These are phyloP conservation scores for Botrytis sinoallii DNA, from an alignment of 2,329 filamentous ascomycete species.

Conservation along the genomic window DNA sequence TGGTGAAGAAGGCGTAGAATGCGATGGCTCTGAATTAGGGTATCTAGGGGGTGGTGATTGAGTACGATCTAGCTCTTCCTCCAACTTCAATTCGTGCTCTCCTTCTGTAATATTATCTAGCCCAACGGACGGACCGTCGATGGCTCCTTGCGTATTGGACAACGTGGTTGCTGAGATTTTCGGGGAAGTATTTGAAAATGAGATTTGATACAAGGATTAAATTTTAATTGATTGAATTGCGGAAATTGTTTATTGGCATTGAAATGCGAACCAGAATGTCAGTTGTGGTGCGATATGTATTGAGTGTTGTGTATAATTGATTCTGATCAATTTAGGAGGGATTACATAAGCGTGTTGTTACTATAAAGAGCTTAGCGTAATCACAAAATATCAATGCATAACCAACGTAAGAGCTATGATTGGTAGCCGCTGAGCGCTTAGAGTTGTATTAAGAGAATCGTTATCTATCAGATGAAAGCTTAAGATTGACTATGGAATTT, in stretches of 20 bases:
- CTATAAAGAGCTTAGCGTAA: neutral
- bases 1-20: slow-evolving; percentile 44
- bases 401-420: neutral
- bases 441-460: neutral
- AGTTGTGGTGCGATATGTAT: slow-evolving; percentile 2
- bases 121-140: slow-evolving; percentile 46
- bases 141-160: slow-evolving; percentile 46
- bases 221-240: slow-evolving; percentile 12
- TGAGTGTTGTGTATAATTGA: slow-evolving; percentile 3
- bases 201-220: slow-evolving; percentile 21
- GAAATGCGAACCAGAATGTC: neutral
- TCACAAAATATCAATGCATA: neutral
- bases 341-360: neutral
- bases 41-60: slow-evolving; percentile 59
- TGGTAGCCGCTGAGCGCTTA: slow-evolving; percentile 13
- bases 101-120: slow-evolving; percentile 31
- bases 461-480: slow-evolving; percentile 3
- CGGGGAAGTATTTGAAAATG: slow-evolving; percentile 11
- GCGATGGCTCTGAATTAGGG: slow-evolving; percentile 51
- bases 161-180: slow-evolving; percentile 43
- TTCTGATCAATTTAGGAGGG: slow-evolving; percentile 4
- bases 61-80: slow-evolving; percentile 39
- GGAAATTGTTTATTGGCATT: slow-evolving; percentile 17
- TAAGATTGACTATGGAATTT: neutral
- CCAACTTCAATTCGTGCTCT: slow-evolving; percentile 36